These are phyloP conservation scores for Mucor velutinosus DNA, from an alignment of 371 early-diverging fungal species.

Conservation along the genomic window DNA sequence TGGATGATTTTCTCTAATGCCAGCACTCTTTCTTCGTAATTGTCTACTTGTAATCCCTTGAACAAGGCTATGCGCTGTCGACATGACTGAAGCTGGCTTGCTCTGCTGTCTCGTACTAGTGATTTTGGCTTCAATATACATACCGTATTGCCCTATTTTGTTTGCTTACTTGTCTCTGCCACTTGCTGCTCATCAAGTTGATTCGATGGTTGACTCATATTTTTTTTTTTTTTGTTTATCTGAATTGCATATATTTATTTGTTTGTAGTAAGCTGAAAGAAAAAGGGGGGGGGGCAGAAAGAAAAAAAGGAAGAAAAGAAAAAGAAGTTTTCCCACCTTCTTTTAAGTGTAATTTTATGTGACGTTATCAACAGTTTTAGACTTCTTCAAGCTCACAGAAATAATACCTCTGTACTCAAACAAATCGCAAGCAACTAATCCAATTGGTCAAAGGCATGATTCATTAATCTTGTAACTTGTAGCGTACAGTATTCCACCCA, in stretches of 20 bases:
- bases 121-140: background rate
- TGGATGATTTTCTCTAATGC: conserved; percentile 50
- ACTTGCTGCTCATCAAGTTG: conserved; percentile 11
- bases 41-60: conserved; percentile 51
- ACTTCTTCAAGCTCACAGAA: background rate
- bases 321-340: conserved; percentile 3
- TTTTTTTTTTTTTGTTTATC: background rate
- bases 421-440: background rate
- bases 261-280: background rate
- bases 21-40: conserved; percentile 29
- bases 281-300: background rate
- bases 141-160: background rate
- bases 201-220: conserved; percentile 13
- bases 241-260: conserved; percentile 1
- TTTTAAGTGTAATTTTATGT: background rate
- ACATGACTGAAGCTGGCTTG: conserved; percentile 44
- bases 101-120: conserved; percentile 43
- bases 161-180: conserved; percentile 16
- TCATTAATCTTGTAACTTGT: background rate
- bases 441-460: background rate
- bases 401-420: background rate
- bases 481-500: too few relatives aligned
- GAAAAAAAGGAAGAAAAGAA: background rate
- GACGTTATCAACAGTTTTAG: background rate
- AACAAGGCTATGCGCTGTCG: conserved; percentile 51